Evolutionary conservation across 306 rosid genomes (phyloP).

Genomic region (Potentilla sterilis): DNA sequence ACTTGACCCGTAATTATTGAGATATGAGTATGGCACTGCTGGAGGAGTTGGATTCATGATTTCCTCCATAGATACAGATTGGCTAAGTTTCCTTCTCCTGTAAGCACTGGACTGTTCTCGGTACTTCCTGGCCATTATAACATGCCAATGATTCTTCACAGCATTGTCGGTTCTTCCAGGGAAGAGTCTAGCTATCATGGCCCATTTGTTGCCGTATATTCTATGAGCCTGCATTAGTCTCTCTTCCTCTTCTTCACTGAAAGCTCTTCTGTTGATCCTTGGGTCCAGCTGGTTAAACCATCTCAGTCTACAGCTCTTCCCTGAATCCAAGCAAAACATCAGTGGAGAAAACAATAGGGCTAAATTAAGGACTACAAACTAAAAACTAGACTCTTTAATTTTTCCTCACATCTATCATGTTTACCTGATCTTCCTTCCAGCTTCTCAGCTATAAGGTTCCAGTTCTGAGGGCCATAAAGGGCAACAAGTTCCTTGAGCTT

Average conservation of each 20-base stretch:
- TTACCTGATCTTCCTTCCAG: slow-evolving; percentile 97
- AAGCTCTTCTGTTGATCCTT: slow-evolving; percentile 88
- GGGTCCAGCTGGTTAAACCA: slow-evolving; percentile 99
- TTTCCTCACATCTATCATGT: neutral
- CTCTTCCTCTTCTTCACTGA: slow-evolving; percentile 89
- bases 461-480: slow-evolving; percentile 94
- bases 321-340: slow-evolving; percentile 21
- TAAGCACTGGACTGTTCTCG: slow-evolving; percentile 90
- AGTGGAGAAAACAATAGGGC: neutral
- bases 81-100: slow-evolving; percentile 72
- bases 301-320: slow-evolving; percentile 90
- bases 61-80: slow-evolving; percentile 63
- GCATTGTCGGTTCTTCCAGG: slow-evolving; percentile 98
- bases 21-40: slow-evolving; percentile 26
- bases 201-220: slow-evolving; percentile 98
- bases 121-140: slow-evolving; percentile 91
- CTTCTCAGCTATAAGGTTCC: slow-evolving; percentile 97
- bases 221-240: slow-evolving; percentile 96
- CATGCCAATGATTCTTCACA: slow-evolving; percentile 99
- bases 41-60: slow-evolving; percentile 22
- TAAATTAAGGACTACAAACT: neutral
- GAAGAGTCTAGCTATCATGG: slow-evolving; percentile 93
- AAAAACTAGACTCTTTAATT: neutral
- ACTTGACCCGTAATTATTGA: slow-evolving; percentile 35
- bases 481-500: slow-evolving; percentile 92